These are phyloP conservation scores for Ganoderma resinaceum DNA, from an alignment of 1,284 basidiomycete species.

Conservation along the genomic window DNA sequence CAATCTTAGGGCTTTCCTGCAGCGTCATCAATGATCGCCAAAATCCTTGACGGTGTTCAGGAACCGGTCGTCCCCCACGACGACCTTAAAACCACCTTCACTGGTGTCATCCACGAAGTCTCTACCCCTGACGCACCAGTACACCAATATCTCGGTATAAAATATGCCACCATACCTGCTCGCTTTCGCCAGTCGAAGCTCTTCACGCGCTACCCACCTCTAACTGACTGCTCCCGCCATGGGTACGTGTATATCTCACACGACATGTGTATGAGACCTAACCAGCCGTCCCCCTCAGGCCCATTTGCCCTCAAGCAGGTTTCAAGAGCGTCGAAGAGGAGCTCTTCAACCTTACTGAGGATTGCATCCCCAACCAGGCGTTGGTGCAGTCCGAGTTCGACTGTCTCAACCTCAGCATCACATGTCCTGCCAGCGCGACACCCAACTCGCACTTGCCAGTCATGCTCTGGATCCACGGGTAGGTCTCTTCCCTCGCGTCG, in stretches of 20 bases:
- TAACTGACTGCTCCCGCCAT: conserved; percentile 66
- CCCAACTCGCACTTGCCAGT: conserved; percentile 65
- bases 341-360: conserved; percentile 64
- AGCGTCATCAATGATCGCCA: conserved; percentile 39
- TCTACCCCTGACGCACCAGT: conserved; percentile 64
- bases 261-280: conserved; percentile 1
- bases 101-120: conserved; percentile 63
- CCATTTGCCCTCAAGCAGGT: conserved; percentile 75
- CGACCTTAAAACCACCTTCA: conserved; percentile 66
- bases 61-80: conserved; percentile 55
- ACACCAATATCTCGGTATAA: conserved; percentile 77
- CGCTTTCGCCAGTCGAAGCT: conserved; percentile 76
- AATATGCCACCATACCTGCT: conserved; percentile 75
- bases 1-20: conserved; percentile 15
- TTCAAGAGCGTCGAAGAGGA: conserved; percentile 60
- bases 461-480: conserved; percentile 86
- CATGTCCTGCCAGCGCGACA: conserved; percentile 64
- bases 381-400: conserved; percentile 75
- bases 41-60: conserved; percentile 30
- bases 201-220: conserved; percentile 58
- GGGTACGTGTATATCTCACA: conserved; percentile 51
- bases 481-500: conserved; percentile 18
- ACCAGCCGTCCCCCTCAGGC: conserved; percentile 48
- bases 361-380: conserved; percentile 59
- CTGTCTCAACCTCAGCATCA: conserved; percentile 79